Percentiles rank a stretch among this genome's conserved stretches.
Conservation (phyloP, 2,329 filamentous ascomycete genomes). For the Fusarium torreyae region DNA sequence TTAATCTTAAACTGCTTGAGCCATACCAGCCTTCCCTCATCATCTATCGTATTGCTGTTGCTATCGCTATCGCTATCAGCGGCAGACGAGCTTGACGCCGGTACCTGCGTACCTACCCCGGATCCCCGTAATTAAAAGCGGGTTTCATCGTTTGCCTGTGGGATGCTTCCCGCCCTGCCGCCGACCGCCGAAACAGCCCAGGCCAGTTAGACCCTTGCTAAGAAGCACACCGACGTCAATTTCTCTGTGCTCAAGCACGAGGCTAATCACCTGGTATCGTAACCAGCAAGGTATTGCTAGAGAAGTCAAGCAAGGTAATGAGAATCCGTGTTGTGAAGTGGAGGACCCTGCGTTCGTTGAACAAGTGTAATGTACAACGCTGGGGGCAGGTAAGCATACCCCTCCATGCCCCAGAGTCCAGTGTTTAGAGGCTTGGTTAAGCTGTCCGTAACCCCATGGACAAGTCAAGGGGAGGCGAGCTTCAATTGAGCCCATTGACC, state of each 20-base stretch:
- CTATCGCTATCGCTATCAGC: slow-evolving; percentile 7
- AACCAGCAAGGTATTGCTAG: not conserved
- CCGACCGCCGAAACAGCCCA: slow-evolving; percentile 19
- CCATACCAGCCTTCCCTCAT: not conserved
- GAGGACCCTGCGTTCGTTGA: slow-evolving; percentile 6
- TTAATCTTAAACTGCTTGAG: not conserved
- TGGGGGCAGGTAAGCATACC: slow-evolving; percentile 3
- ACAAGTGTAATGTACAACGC: not conserved
- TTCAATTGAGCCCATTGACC: slow-evolving; percentile 37
- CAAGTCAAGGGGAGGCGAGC: slow-evolving; percentile 30
- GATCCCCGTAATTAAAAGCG: slow-evolving; percentile 39
- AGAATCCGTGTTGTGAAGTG: not conserved
- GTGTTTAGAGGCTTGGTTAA: not conserved
- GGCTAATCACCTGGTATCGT: slow-evolving; percentile 8
- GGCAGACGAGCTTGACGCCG: slow-evolving; percentile 18
- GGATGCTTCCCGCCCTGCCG: slow-evolving; percentile 1
- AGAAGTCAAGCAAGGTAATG: not conserved
- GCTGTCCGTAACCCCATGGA: slow-evolving; percentile 2
- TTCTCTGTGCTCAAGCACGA: slow-evolving; percentile 12
- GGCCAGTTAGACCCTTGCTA: slow-evolving; percentile 18
- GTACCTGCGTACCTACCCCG: slow-evolving; percentile 43
- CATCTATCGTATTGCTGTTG: not conserved
- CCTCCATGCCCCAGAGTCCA: slow-evolving; percentile 6
- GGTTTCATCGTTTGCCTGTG: not conserved
- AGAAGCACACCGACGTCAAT: slow-evolving; percentile 37